Evolutionary conservation across 768 basidiomycete genomes (phyloP), one percentile per base, ranked within the genome.

Genomic region (Holtermannia corniformis): DNA sequence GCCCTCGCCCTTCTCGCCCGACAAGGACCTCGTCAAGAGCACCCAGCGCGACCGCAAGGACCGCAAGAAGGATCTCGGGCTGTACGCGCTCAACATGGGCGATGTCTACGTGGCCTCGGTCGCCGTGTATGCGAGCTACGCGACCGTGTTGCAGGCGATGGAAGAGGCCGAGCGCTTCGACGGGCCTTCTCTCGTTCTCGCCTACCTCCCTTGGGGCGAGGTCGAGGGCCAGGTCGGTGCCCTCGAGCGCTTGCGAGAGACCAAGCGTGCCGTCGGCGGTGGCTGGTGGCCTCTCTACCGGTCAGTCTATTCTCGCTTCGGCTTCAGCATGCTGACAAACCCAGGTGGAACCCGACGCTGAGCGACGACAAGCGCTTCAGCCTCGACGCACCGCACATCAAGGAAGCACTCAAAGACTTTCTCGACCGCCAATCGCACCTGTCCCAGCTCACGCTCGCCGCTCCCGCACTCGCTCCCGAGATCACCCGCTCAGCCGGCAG

Each of bases 261-360:
- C 92, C 22, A 99, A 97, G 70, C 80, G 90, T 47, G 93, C 93
- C 4, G 87, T 97, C 40, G 92, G 96, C 62, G 80, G 86, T 10
- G 93, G 93, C 2, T 93, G 92, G 74, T 97, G 95, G 95, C 93
- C 93, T 0, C 76, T 97, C 49, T 99, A 97, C 78, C 81, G 95
- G 51, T 37, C 16, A 7, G 32, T 37, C 32, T n/a, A n/a, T n/a
- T n/a, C 32, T 37, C 32, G 16, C 32, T 37, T 37, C 16, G 32
- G 32, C 7, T 7, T 37, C 32, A 37, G 7, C 32, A 37, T n/a
- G n/a, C 32, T 37, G 32, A 37, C 32, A 37, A n/a, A n/a, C 16
- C 32, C 32, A 37, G 32, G 16, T 99, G 93, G 92, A 84, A 99
- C 72, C 95, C 95, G 0, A 78, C 79, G 63, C 85, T 86, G 71